Evolutionary conservation across 129 eudicot species (phyloP), one percentile per base, ranked within the genome.

Genomic region (Kitagawia praeruptora): DNA sequence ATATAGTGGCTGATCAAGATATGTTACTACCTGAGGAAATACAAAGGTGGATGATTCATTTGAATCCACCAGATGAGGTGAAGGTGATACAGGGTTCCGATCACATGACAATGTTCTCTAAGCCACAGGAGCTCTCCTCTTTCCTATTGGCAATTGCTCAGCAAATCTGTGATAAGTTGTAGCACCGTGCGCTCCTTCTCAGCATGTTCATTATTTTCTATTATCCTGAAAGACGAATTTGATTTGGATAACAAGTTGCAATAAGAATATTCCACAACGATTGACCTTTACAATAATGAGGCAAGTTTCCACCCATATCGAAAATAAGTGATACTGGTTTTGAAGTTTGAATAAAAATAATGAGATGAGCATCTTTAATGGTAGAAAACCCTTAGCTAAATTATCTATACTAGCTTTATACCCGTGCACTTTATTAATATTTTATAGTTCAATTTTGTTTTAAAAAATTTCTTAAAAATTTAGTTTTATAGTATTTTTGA

Each of bases 31-130:
- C 76, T 31, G 34, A 37, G 41, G 78, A 47, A 8, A 34, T 39
- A 23, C 85, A 78, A 18, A 42, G 73, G 70, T 78, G 85, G 85
- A 71, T 82, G 82, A 82, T 82, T 34, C 56, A 82, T 39, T 51
- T 58, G 9, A 82, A 82, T 82, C 85, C 79, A 1, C 48, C 63
- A 4, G 54, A 82, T 61, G 85, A 82, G 31, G 85, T 82, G 37
- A 79, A 46, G 75, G 67, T 48, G 21, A 79, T 79, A 13, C 28
- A 71, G 11, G 81, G 47, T 67, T 45, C 81, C 15, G 81, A 79
- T 67, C 81, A 79, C 63, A 79, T 79, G 81, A 53, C 70, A 47
- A 79, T 79, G 81, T 5, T 79, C 47, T 79, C 81, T 31, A 46
- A 79, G 75, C 81, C 81, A 25, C 41, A 46, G 14, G 76, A 79